Evolutionary conservation across 2,329 filamentous ascomycete genomes (phyloP).

Genomic region (Fusarium sp.): DNA sequence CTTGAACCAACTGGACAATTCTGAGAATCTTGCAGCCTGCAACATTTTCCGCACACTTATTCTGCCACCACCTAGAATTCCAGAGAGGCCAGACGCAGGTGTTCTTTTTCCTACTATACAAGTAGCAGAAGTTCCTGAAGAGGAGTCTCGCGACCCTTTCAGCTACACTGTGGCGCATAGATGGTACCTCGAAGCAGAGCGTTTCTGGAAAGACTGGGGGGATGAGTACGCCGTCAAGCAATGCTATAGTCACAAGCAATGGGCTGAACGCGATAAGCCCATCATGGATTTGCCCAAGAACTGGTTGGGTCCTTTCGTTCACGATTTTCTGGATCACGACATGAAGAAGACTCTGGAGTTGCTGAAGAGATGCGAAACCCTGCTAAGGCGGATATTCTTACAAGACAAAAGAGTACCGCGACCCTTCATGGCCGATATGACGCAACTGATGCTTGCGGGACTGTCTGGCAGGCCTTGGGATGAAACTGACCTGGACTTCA

Average conservation of each 20-base stretch:
- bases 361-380: conserved; percentile 16
- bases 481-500: conserved; percentile 11
- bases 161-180: conserved; percentile 40
- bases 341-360: conserved; percentile 35
- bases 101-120: conserved; percentile 36
- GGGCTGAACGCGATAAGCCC: conserved; percentile 7
- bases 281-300: conserved; percentile 40
- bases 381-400: conserved; percentile 10
- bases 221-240: conserved; percentile 26
- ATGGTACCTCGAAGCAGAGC: conserved; percentile 29
- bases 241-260: conserved; percentile 13
- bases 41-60: conserved; percentile 51
- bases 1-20: conserved; percentile 50
- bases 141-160: conserved; percentile 41
- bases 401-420: conserved; percentile 28
- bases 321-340: conserved; percentile 33
- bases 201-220: conserved; percentile 33
- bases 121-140: conserved; percentile 34
- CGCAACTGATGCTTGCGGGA: conserved; percentile 13
- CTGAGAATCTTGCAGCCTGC: conserved; percentile 50
- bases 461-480: not conserved
- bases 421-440: conserved; percentile 21
- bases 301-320: conserved; percentile 35
- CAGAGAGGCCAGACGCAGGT: conserved; percentile 31
- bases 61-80: conserved; percentile 42